Percentiles rank a stretch among this genome's conserved stretches.
phyloP scores from a whole-genome alignment of 768 basidiomycete species.

The Lactarius indigo region DNA sequence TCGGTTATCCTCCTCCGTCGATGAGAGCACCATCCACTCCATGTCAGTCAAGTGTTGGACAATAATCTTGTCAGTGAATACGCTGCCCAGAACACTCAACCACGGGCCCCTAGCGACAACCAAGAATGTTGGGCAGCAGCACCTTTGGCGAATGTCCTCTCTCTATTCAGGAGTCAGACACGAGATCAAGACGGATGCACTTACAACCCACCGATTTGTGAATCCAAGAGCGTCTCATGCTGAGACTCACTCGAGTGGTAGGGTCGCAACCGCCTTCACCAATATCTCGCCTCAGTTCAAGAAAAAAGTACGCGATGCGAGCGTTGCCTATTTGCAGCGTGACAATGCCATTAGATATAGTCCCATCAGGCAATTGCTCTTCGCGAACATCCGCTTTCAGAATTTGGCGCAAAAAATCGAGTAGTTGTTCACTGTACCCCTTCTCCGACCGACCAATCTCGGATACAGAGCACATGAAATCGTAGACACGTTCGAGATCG shows the following conservation, averaged over 20 bases:
- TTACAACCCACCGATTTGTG: neutral
- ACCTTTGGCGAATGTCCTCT: neutral
- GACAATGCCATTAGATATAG: no score
- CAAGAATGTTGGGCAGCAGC: neutral
- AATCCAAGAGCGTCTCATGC: neutral
- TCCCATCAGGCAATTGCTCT: no score
- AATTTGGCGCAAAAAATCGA: no score
- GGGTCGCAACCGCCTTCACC: no score
- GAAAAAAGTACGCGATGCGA: no score
- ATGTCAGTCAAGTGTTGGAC: neutral
- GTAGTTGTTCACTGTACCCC: no score
- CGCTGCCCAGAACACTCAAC: neutral
- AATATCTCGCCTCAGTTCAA: no score
- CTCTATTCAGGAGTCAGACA: neutral
- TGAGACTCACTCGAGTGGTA: neutral
- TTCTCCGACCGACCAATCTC: no score
- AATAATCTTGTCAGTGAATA: neutral
- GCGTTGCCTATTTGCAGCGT: no score
- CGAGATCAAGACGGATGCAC: neutral
- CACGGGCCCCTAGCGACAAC: neutral
- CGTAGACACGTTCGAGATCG: no score
- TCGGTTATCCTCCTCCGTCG: neutral
- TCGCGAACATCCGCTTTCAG: no score
- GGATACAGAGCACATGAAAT: no score
- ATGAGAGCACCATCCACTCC: neutral